These are phyloP conservation scores for Wickerhamiella nectarea DNA, from an alignment of 805 yeast species.

Conservation along the genomic window DNA sequence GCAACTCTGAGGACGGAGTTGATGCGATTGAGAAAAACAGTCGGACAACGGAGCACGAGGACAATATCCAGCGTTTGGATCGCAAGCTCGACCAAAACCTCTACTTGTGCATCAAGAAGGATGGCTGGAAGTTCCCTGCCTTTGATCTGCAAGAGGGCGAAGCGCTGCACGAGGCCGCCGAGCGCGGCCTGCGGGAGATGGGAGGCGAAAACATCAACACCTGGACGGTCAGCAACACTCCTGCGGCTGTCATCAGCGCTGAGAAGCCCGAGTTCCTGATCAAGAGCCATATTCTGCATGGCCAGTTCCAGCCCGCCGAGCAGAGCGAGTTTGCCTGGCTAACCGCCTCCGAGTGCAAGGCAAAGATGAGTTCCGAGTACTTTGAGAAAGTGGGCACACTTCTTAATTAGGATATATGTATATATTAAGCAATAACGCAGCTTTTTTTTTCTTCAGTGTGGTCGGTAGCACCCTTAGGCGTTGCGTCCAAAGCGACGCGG, in stretches of 20 bases:
- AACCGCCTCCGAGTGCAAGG: constrained; percentile 59
- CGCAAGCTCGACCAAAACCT: constrained; percentile 68
- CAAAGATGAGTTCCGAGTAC: constrained; percentile 40
- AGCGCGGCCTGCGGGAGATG: constrained; percentile 49
- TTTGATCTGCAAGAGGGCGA: constrained; percentile 37
- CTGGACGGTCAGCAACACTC: constrained; percentile 84
- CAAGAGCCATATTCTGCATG: constrained; percentile 81
- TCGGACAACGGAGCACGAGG: constrained; percentile 69
- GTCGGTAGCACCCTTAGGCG: constrained; percentile 46
- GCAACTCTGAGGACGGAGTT: constrained; percentile 30
- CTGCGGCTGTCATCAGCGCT: constrained; percentile 55
- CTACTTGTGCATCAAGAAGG: constrained; percentile 50
- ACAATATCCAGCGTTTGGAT: constrained; percentile 57
- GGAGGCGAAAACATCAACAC: constrained; percentile 72
- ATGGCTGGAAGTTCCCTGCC: constrained; percentile 67
- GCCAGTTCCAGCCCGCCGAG: constrained; percentile 44
- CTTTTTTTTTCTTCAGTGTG: constrained; percentile 23
- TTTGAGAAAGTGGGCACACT: constrained; percentile 24
- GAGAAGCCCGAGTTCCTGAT: constrained; percentile 51
- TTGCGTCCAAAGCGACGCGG: constrained; percentile 84
- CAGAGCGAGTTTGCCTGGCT: constrained; percentile 74
- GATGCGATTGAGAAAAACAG: constrained; percentile 52
- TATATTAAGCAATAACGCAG: constrained; percentile 16
- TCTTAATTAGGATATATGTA: constrained; percentile 9
- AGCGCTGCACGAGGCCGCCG: constrained; percentile 54